Evolutionary conservation across 2,329 filamentous ascomycete genomes (phyloP), one percentile per base, ranked within the genome.

Genomic region (Aspergillus tanneri): DNA sequence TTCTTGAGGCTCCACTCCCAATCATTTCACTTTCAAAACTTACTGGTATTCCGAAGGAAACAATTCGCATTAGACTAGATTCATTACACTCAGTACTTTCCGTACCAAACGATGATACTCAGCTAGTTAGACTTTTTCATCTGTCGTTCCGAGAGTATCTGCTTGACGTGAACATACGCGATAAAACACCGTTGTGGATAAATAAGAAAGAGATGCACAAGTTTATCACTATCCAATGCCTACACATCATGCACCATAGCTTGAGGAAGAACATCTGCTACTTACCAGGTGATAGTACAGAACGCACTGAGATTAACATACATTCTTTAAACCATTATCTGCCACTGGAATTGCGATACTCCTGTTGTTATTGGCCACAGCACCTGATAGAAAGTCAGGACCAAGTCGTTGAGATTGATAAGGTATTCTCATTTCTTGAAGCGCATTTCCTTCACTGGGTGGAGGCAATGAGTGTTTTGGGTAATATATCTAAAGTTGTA

Each of bases 111-210:
- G 24, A 50, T 11, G 5, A n/a, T 1, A 10, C 40, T 18, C 12
- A 6, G 11, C 55, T 55, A 10, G 30, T 61, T 9, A 25, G 51
- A 16, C 32, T 63, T 3, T 48, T 63, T 8, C 61, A 65, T 50
- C 49, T 60, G 43, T 69, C 63, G 39, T 68, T 69, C 38, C 59
- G 61, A 35, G 61, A 69, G 47, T 67, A 62, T 42, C 60, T 67
- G 11, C 48, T 67, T 18, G 46, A 60, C 35, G 10, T 30, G 2
- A 2, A 22, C 2, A 41, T 24, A 18, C 7, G 24, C 5, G 16
- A 19, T 1, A 2, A 5, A 5, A 32, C 28, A 5, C 28, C 28
- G 2, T 63, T 69, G 53, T 58, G 60, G 57, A 56, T 68, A 46
- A 50, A 72, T 39, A 59, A 68, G 53, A 62, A 55, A 47, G 34